phyloP scores from a whole-genome alignment of 768 basidiomycete species.

The Podaxis sp. region DNA sequence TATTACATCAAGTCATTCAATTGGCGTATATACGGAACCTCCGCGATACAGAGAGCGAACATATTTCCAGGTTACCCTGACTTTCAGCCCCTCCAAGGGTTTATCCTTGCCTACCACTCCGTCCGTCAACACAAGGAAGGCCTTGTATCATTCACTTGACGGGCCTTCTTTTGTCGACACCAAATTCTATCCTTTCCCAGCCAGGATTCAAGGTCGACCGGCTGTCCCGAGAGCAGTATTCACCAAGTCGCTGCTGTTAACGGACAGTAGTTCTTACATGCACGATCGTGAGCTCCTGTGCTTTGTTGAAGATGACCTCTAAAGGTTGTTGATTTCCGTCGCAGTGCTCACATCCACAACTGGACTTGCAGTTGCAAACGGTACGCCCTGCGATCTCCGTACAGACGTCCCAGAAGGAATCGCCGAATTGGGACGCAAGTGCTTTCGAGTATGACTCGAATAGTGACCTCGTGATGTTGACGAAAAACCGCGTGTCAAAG shows the following conservation, averaged over 20 bases:
- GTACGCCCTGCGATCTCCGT: constrained; percentile 1
- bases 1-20: no score
- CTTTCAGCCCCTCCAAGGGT: neutral
- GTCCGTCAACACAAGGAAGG: neutral
- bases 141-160: neutral
- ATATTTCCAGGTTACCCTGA: neutral
- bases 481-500: neutral
- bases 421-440: neutral
- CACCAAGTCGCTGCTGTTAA: neutral
- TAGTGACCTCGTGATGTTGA: constrained; percentile 8
- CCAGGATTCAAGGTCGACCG: neutral
- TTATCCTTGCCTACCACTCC: neutral
- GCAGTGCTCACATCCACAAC: constrained; percentile 5
- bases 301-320: neutral
- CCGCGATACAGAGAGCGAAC: neutral
- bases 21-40: constrained; percentile 2
- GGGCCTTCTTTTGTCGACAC: constrained; percentile 5
- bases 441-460: constrained; percentile 6
- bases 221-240: neutral
- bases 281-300: neutral
- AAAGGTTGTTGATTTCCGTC: no score
- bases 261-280: neutral
- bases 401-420: neutral
- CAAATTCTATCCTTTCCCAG: constrained; percentile 13
- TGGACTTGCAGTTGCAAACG: neutral